Conservation (phyloP, 2,329 filamentous ascomycete species). For the Thelonectria olida region DNA sequence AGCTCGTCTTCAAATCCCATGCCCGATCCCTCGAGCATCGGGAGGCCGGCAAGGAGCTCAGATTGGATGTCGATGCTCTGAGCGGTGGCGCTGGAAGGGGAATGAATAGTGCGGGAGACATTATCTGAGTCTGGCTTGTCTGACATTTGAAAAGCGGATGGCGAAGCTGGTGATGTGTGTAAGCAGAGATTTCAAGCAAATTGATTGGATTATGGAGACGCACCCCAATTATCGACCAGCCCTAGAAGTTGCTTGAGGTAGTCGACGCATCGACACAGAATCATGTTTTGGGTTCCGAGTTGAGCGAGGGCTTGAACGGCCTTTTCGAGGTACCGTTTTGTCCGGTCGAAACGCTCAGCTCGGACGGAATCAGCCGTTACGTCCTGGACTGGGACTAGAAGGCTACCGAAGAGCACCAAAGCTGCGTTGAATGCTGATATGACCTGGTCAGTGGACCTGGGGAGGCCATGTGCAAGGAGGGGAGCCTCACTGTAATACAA, state of each 20-base stretch:
- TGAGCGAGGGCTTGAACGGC: background rate
- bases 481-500: constrained; percentile 26
- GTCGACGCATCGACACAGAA: constrained; percentile 9
- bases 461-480: background rate
- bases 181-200: background rate
- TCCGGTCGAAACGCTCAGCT: background rate
- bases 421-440: constrained; percentile 24
- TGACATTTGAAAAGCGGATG: background rate
- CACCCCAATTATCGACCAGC: constrained; percentile 7
- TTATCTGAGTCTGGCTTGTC: background rate
- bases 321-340: background rate
- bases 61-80: background rate
- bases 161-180: background rate
- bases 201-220: background rate
- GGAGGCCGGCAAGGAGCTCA: background rate
- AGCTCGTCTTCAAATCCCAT: constrained; percentile 9
- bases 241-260: constrained; percentile 1
- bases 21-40: background rate
- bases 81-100: background rate
- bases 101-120: background rate
- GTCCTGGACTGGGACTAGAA: constrained; percentile 7
- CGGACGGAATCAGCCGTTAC: background rate
- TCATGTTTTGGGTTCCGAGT: constrained; percentile 8
- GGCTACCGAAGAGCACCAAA: constrained; percentile 17
- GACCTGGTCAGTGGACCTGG: background rate